Base-by-base conservation (phyloP, 2,329 filamentous ascomycete genomes). In the Neoscytalidium dimidiatum region DNA sequence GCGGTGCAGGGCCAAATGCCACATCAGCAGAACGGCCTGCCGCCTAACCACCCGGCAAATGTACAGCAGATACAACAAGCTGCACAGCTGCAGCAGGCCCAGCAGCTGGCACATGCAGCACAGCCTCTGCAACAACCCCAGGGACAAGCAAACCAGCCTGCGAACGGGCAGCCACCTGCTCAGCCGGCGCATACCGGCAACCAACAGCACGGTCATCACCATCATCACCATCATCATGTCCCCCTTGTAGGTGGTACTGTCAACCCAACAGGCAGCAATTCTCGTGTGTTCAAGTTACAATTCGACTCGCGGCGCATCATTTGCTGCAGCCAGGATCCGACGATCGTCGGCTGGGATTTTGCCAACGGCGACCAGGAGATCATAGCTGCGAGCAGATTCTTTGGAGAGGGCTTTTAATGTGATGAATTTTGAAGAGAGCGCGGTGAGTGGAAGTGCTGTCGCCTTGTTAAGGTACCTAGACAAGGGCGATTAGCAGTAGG, bases 331-430 rank as follows among this genome's bases (percentile, higher is more conserved):
- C 94, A 98, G 76, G 92, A 95, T 64, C 89, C 89, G 43, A 88
- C 90, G 17, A 98, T 99, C 73, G 92, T 98, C 0, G 95, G 94
- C 0, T 99, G 95, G 95, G 95, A 99, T 77, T 99, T 98, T 83
- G 95, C 93, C 66, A 92, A 93, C 70, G 90, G 88, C 4, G 94
- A 99, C 69, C 79, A 85, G 64, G 90, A 96, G 70, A 85, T 97
- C 62, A 87, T 92, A 64, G 89, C 92, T 73, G 91, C 90, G 6
- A 87, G 88, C 68, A 85, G 86, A 38, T 96, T 96, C 74, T 97
- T 96, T 75, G 88, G 84, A 5, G 62, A 87, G 65, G 75, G 73
- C 8, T 44, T 49, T 8, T 71, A 51, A 31, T 29, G 9, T n/a
- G 3, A 38, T n/a, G 21, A 21, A 11, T 5, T 9, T 23, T 13